Percentiles rank a stretch among this genome's conserved stretches.
These are phyloP conservation scores for Entomortierella lignicola DNA, from an alignment of 192 early-diverging fungal genomes.

Conservation along the genomic window DNA sequence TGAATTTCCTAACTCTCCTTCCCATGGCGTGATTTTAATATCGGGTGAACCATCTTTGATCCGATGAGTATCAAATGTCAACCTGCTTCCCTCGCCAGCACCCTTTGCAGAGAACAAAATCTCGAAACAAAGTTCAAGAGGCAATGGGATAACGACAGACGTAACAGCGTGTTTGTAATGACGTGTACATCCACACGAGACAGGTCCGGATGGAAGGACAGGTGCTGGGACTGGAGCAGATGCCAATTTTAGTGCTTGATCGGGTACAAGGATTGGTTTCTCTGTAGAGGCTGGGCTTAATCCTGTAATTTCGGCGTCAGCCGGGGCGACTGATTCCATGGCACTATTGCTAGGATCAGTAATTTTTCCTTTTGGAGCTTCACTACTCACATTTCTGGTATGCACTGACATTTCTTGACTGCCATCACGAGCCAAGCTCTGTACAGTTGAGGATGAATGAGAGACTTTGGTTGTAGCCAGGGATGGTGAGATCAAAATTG, in stretches of 20 bases:
- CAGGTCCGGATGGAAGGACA: slow-evolving; percentile 2
- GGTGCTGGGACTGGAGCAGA: not conserved
- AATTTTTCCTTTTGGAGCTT: not conserved
- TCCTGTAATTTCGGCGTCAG: not conserved
- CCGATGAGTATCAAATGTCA: slow-evolving; percentile 20
- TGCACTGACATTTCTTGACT: not conserved
- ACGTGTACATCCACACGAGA: slow-evolving; percentile 21
- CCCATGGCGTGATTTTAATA: slow-evolving; percentile 29
- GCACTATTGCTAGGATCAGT: not conserved
- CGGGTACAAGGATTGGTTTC: not conserved
- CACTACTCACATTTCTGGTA: slow-evolving; percentile 1
- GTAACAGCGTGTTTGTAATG: slow-evolving; percentile 29
- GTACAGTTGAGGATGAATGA: slow-evolving; percentile 20
- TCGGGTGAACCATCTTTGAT: slow-evolving; percentile 28
- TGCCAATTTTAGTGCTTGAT: not conserved
- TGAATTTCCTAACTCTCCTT: not conserved
- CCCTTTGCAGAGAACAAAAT: slow-evolving; percentile 28
- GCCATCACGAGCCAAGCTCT: not conserved
- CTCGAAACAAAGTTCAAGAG: slow-evolving; percentile 30
- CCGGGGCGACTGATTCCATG: not conserved
- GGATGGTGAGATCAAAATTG: slow-evolving; percentile 18
- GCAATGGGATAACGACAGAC: slow-evolving; percentile 16
- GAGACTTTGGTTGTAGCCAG: slow-evolving; percentile 37
- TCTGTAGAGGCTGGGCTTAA: too few relatives aligned
- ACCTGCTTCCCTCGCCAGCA: slow-evolving; percentile 14